Evolutionary conservation across 176 grass and related monocot genomes (phyloP).

Genomic region (Melocanna baccifera): DNA sequence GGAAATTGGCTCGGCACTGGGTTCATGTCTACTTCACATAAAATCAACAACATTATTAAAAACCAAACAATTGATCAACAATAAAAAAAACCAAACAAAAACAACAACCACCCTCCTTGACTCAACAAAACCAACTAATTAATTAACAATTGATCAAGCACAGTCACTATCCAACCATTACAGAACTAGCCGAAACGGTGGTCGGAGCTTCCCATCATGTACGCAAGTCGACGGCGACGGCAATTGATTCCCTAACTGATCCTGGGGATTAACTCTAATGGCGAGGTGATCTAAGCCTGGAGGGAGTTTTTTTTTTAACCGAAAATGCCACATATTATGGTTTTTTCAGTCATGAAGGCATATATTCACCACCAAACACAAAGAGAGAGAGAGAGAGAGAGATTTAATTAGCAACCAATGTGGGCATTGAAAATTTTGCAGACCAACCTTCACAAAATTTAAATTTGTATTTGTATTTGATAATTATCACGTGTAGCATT

Average conservation of each 20-base stretch:
- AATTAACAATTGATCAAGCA: neutral
- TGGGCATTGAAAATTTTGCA: neutral
- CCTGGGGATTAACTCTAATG: slow-evolving; percentile 16
- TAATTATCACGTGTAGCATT: too few species aligned
- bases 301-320: too few species aligned
- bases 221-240: neutral
- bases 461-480: too few species aligned
- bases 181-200: neutral
- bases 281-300: neutral
- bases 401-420: neutral
- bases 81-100: neutral
- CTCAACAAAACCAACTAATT: neutral
- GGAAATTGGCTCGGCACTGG: too few species aligned
- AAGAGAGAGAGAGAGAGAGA: too few species aligned
- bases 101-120: neutral
- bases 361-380: neutral
- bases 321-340: too few species aligned
- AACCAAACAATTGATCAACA: too few species aligned
- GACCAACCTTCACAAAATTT: too few species aligned
- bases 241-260: slow-evolving; percentile 11
- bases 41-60: too few species aligned
- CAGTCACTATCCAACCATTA: neutral
- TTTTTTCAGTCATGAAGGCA: neutral
- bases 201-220: neutral
- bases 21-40: too few species aligned